Conservation (phyloP, 1,139 yeast genomes). For the Yamadazyma triangularis region DNA sequence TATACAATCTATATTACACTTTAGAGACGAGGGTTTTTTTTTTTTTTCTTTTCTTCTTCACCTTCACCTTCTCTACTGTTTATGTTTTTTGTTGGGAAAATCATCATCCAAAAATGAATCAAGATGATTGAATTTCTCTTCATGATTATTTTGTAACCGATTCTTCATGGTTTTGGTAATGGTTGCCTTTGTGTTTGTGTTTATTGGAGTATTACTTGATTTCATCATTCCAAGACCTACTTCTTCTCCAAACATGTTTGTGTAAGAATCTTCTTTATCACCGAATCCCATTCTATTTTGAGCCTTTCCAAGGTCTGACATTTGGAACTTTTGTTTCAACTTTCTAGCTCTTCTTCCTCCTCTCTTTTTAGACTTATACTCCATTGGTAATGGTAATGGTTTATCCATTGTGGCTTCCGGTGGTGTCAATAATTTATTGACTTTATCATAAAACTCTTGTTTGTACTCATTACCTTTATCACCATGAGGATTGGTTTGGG, state of each 20-base stretch:
- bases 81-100: not conserved
- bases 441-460: constrained; percentile 54
- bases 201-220: constrained; percentile 16
- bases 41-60: too few relatives aligned
- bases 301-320: constrained; percentile 77
- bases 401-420: constrained; percentile 67
- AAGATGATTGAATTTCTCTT: constrained; percentile 11
- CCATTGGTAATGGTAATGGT: constrained; percentile 82
- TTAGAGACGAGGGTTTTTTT: too few relatives aligned
- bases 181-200: constrained; percentile 44
- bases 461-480: constrained; percentile 54
- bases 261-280: constrained; percentile 56
- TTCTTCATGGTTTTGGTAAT: constrained; percentile 51
- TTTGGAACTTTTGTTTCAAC: constrained; percentile 72
- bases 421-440: constrained; percentile 73
- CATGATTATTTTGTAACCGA: constrained; percentile 26
- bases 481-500: constrained; percentile 46
- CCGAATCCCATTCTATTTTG: constrained; percentile 87
- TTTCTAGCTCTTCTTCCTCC: constrained; percentile 83
- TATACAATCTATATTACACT: too few relatives aligned
- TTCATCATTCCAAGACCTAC: constrained; percentile 76
- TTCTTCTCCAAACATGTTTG: constrained; percentile 73
- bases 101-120: constrained; percentile 14
- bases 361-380: constrained; percentile 72
- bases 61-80: not conserved